Base-by-base conservation (phyloP, 192 early-diverging fungal genomes). In the Coemansia interrupta region DNA sequence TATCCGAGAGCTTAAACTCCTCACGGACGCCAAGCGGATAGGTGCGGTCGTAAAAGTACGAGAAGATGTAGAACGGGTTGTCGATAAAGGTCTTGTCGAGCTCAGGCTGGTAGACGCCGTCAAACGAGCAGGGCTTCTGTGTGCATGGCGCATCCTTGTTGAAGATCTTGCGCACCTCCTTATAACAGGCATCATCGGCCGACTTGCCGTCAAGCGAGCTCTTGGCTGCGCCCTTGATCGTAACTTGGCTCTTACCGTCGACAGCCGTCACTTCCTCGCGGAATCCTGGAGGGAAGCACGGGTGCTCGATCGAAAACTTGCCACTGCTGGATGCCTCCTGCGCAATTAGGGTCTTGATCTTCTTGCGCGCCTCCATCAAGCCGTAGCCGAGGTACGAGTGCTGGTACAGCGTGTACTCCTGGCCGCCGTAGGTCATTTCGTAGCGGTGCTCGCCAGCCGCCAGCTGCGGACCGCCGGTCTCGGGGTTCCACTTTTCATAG, bases 341-440 rank as follows among this genome's bases (percentile, higher is more conserved):
- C 0, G 65, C 60, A 18, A 81, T 63, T 18, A 78, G 58, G 28
- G 66, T 38, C 56, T 91, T 86, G 56, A 97, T 84, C 56, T 82
- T 72, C 53, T 85, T 81, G 48, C 92, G 87, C 20, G 92, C 94
- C 60, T 92, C 83, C 81, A 84, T 92, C 29, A 98, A 75, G 13
- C 96, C 96, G 69, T 90, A 98, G 18, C 89, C 88, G 55, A 95
- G 84, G 68, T 97, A 98, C 20, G 90, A 92, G 80, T 98, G 93
- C 63, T 98, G 96, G 70, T 94, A 98, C 9, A 98, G 86, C 13
- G 73, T 61, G 66, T 97, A 93, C 10, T 80, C 65, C 52, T 87
- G 77, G 11, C 83, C 83, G 38, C 86, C 89, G 55, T 89, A 96
- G 15, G 59, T 52, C 60, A 95, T 68, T 43, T 83, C 82, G 43